phyloP scores from a whole-genome alignment of 306 rosid genomes.

The Luffa acutangula region DNA sequence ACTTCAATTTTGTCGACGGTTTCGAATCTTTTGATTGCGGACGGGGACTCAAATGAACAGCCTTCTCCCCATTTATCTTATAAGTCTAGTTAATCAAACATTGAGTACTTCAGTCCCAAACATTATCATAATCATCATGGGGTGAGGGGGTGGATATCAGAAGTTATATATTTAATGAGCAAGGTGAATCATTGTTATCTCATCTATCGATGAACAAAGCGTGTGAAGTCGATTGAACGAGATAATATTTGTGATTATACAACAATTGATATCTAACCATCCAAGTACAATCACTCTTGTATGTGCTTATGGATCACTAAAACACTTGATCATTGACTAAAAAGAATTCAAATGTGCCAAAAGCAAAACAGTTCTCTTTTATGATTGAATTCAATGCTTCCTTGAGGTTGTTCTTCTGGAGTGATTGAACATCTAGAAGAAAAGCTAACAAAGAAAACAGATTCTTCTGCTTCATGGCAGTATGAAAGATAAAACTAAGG shows the following conservation, averaged over 20 bases:
- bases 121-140: neutral
- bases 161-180: neutral
- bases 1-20: constrained; percentile 42
- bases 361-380: neutral
- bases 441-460: neutral
- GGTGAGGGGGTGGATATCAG: neutral
- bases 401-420: neutral
- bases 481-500: neutral
- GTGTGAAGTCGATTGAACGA: neutral
- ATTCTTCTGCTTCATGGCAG: neutral
- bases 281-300: neutral
- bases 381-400: neutral
- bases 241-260: neutral
- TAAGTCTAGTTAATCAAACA: constrained; percentile 48
- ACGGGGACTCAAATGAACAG: constrained; percentile 88
- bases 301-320: neutral
- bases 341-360: neutral
- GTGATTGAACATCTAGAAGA: neutral
- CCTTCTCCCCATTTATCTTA: constrained; percentile 76
- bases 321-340: neutral
- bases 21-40: constrained; percentile 51
- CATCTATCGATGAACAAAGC: neutral
- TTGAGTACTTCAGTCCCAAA: constrained; percentile 6
- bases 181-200: neutral
- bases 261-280: neutral